A percentile compares a stretch with the other conserved stretches of the same genome.
These are phyloP conservation scores for Porcisia hertigi DNA, from an alignment of 208 protist species.

Conservation along the genomic window DNA sequence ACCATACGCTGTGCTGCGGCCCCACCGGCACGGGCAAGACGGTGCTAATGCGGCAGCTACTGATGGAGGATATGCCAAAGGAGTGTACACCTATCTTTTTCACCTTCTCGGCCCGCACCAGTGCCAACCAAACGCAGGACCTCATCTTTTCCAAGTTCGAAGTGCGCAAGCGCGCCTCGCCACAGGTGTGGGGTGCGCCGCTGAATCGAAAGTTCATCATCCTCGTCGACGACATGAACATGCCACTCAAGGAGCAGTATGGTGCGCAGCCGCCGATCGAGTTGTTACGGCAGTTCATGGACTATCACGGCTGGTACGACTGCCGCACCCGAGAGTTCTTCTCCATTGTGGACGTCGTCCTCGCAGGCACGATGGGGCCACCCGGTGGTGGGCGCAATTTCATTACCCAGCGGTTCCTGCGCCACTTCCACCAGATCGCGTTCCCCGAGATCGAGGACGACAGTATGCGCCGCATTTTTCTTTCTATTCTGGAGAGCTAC, in stretches of 20 bases:
- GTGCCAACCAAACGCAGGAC: slow-evolving; percentile 97
- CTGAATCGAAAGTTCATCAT: slow-evolving; percentile 97
- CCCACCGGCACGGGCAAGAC: slow-evolving; percentile 98
- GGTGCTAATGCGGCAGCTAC: slow-evolving; percentile 93
- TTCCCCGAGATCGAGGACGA: slow-evolving; percentile 96
- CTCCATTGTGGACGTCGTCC: slow-evolving; percentile 95
- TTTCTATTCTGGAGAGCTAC: slow-evolving; percentile 95
- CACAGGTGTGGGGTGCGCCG: slow-evolving; percentile 96
- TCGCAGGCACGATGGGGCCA: slow-evolving; percentile 96
- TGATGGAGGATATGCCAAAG: slow-evolving; percentile 94
- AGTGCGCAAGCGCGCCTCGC: slow-evolving; percentile 93
- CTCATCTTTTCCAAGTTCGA: slow-evolving; percentile 98
- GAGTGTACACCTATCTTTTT: slow-evolving; percentile 96
- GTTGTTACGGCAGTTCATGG: slow-evolving; percentile 98
- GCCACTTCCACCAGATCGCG: slow-evolving; percentile 98
- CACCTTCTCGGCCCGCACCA: slow-evolving; percentile 98
- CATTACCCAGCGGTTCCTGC: slow-evolving; percentile 96
- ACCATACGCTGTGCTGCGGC: slow-evolving; percentile 95
- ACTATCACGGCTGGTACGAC: slow-evolving; percentile 98
- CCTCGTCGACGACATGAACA: slow-evolving; percentile 99
- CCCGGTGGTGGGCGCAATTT: slow-evolving; percentile 96
- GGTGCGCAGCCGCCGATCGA: slow-evolving; percentile 99
- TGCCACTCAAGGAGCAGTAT: slow-evolving; percentile 97
- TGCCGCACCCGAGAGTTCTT: slow-evolving; percentile 94
- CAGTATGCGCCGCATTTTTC: slow-evolving; percentile 96